Percentiles rank a stretch among this genome's conserved stretches.
Conservation (phyloP, 257 asterid species). For the Fraxinus excelsior region DNA sequence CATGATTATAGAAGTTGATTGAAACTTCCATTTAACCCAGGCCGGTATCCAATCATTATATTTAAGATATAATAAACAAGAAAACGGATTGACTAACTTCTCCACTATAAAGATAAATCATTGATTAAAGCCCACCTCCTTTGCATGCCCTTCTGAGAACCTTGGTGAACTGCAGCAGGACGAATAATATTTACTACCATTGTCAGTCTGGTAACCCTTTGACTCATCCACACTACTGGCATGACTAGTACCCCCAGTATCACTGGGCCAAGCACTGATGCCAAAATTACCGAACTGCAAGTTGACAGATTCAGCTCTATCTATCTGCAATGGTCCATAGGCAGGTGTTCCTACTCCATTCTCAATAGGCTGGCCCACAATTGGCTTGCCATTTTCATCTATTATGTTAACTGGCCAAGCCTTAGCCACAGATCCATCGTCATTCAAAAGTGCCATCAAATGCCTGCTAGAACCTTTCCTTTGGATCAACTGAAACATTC, state of each 20-base stretch:
- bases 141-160: slow-evolving; percentile 75
- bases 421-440: slow-evolving; percentile 96
- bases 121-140: slow-evolving; percentile 60
- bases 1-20: background rate
- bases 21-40: background rate
- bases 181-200: slow-evolving; percentile 75
- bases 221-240: slow-evolving; percentile 91
- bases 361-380: slow-evolving; percentile 34
- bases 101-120: background rate
- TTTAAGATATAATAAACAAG: slow-evolving; percentile 5
- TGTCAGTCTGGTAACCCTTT: slow-evolving; percentile 81
- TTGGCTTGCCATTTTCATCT: slow-evolving; percentile 53
- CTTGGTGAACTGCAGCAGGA: slow-evolving; percentile 98
- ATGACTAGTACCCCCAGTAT: slow-evolving; percentile 87
- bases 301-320: slow-evolving; percentile 84
- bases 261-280: slow-evolving; percentile 93
- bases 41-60: background rate
- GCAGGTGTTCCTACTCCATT: slow-evolving; percentile 64
- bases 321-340: slow-evolving; percentile 85
- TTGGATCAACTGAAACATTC: slow-evolving; percentile 97
- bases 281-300: slow-evolving; percentile 95
- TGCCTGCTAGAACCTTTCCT: slow-evolving; percentile 90
- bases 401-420: slow-evolving; percentile 90
- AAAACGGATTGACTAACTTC: background rate
- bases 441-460: slow-evolving; percentile 90